Evolutionary conservation across 1,139 yeast species (phyloP), one percentile per base, ranked within the genome.

Genomic region (Arxiozyma bovina): DNA sequence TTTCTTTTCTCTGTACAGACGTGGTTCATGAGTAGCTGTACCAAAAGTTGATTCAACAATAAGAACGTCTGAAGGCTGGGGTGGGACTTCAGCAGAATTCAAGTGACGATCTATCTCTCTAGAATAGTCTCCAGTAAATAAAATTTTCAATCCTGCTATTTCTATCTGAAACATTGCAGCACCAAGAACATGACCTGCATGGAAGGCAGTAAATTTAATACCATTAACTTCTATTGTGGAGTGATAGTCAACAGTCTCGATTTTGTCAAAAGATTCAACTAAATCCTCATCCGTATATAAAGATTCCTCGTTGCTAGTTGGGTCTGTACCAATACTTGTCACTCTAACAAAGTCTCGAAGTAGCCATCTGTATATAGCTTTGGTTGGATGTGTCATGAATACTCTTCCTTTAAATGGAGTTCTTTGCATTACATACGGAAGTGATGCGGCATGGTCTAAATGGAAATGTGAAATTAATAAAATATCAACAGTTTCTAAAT

Each of bases 351-450:
- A 94, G 75, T 93, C 99, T 58, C 91, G 85, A 56, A 93, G 73
- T 53, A 93, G 77, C 99, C 99, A 93, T 59, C 96, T 79, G 68
- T 91, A 93, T 57, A 93, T 93, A 42, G 99, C 99, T 73, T 94
- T 94, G 0, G 99, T 93, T 9, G 99, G 99, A 69, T 93, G 98
- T 27, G 99, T 93, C 99, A 93, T 93, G 69, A 91, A 93, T 8
- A 94, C 99, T 54, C 96, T 79, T 1, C 99, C 99, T 63, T 81
- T 83, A 75, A 93, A 93, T 62, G 81, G 87, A 0, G 99, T 93
- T 65, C 90, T 96, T 66, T 90, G 96, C 98, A 93, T 91, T 43
- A 93, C 98, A 66, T 91, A 94, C 0, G 99, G 99, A 55, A 93
- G 76, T 0, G 97, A 88, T 0, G 98, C 99, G 0, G 98, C 98